These are phyloP conservation scores for Aquilaria malaccensis DNA, from an alignment of 345 rosid species.

Conservation along the genomic window DNA sequence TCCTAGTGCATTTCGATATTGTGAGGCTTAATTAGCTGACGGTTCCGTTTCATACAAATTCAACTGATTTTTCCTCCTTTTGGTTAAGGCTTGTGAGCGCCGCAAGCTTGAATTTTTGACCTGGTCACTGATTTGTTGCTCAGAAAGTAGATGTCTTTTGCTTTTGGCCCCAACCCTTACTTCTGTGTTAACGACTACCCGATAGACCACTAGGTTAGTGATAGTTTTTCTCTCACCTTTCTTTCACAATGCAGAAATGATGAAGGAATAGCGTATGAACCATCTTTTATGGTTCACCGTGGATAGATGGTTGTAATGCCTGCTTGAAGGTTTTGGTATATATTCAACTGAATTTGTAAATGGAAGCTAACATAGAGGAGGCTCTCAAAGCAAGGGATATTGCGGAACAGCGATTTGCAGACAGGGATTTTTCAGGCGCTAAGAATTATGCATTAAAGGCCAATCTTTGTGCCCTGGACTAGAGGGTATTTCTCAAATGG, in stretches of 20 bases:
- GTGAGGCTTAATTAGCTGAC: slow-evolving; percentile 12
- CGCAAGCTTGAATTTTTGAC: no score
- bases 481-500: slow-evolving; percentile 92
- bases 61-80: slow-evolving; percentile 14
- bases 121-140: slow-evolving; percentile 15
- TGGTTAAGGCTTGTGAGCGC: no score
- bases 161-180: not conserved
- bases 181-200: slow-evolving; percentile 1
- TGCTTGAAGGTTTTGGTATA: slow-evolving; percentile 19
- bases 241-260: slow-evolving; percentile 43
- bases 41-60: slow-evolving; percentile 16
- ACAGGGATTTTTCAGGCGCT: slow-evolving; percentile 74
- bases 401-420: slow-evolving; percentile 79
- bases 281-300: slow-evolving; percentile 19
- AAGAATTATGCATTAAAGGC: slow-evolving; percentile 81
- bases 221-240: slow-evolving; percentile 3
- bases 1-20: slow-evolving; percentile 27
- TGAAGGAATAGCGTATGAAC: slow-evolving; percentile 24
- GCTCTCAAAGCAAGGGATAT: slow-evolving; percentile 78
- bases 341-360: slow-evolving; percentile 27
- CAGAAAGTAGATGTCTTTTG: slow-evolving; percentile 4
- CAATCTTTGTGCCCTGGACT: slow-evolving; percentile 61
- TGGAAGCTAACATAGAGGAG: slow-evolving; percentile 75
- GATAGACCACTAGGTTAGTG: slow-evolving; percentile 13
- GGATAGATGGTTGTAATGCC: slow-evolving; percentile 26